Percentiles rank a stretch among this genome's conserved stretches.
phyloP scores from a whole-genome alignment of 2,329 filamentous ascomycete genomes.

The Arthrobotrys iridis region DNA sequence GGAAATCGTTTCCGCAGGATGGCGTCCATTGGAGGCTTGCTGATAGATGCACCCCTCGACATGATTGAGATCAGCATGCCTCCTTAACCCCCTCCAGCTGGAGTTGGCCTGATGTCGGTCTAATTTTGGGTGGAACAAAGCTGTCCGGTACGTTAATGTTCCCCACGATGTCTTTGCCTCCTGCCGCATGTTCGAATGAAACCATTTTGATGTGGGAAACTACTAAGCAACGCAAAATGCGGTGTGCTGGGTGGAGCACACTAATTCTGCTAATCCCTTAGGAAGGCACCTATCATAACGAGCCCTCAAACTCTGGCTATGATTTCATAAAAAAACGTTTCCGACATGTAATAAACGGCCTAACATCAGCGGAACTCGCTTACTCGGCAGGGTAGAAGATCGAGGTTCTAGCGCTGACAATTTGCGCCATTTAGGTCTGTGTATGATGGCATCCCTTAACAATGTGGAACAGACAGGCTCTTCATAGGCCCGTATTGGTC shows the following conservation, averaged over 20 bases:
- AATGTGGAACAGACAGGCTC: constrained; percentile 9
- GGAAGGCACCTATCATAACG: constrained; percentile 10
- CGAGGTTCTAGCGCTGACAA: constrained; percentile 37
- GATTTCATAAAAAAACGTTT: constrained; percentile 33
- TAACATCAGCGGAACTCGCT: constrained; percentile 40
- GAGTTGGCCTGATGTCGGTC: constrained; percentile 25
- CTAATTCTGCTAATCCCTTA: constrained; percentile 13
- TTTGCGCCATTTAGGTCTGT: constrained; percentile 37
- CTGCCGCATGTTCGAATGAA: constrained; percentile 22
- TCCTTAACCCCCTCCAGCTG: constrained; percentile 29
- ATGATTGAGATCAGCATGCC: constrained; percentile 31
- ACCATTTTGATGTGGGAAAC: constrained; percentile 25
- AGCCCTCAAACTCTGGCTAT: neutral
- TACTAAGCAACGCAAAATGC: constrained; percentile 37
- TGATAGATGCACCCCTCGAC: constrained; percentile 27
- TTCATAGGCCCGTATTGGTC: constrained; percentile 22
- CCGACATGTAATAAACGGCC: constrained; percentile 7
- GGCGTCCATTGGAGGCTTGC: constrained; percentile 47
- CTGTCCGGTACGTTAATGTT: neutral
- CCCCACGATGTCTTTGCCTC: constrained; percentile 40
- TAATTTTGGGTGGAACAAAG: constrained; percentile 31
- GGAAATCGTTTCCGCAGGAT: constrained; percentile 1
- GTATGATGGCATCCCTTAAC: neutral
- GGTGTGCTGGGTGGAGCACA: neutral
- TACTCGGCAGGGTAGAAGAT: constrained; percentile 37